Evolutionary conservation across 176 grass and related monocot genomes (phyloP).

Genomic region (Oropetium thomaeum): DNA sequence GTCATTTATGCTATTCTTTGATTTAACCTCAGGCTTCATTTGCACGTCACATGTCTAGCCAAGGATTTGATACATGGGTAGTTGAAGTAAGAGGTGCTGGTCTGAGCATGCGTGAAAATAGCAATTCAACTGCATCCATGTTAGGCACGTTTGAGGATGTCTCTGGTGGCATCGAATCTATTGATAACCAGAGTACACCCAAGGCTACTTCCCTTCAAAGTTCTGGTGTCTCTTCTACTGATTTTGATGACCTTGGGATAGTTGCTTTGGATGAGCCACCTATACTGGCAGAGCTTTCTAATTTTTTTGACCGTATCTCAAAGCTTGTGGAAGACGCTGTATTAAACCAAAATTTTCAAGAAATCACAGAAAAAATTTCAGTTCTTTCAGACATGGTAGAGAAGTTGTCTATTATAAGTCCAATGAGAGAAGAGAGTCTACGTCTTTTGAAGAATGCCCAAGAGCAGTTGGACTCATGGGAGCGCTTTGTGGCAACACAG

Average conservation of each 20-base stretch:
- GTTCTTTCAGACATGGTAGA: constrained; percentile 67
- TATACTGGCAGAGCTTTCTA: constrained; percentile 60
- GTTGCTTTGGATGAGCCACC: constrained; percentile 59
- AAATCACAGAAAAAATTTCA: constrained; percentile 63
- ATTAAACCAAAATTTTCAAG: constrained; percentile 49
- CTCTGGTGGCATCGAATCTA: background rate
- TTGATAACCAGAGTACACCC: constrained; percentile 12
- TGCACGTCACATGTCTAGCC: constrained; percentile 72
- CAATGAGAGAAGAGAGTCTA: constrained; percentile 64
- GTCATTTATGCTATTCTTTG: constrained; percentile 6
- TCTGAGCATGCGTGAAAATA: constrained; percentile 45
- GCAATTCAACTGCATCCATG: background rate
- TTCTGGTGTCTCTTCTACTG: constrained; percentile 16
- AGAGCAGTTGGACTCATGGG: constrained; percentile 61
- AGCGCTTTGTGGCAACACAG: constrained; percentile 50
- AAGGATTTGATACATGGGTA: constrained; percentile 87
- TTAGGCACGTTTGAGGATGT: constrained; percentile 11
- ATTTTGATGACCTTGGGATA: constrained; percentile 36
- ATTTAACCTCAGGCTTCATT: constrained; percentile 64
- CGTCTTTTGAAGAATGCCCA: constrained; percentile 62
- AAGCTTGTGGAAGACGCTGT: constrained; percentile 72
- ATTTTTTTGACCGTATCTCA: constrained; percentile 63
- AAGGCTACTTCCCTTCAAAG: constrained; percentile 22
- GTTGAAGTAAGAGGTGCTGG: constrained; percentile 82
- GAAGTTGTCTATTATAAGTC: constrained; percentile 52